Percentiles rank a stretch among this genome's conserved stretches.
These are phyloP conservation scores for Arthrobotrys iridis DNA, from an alignment of 2,329 filamentous ascomycete genomes.

Conservation along the genomic window DNA sequence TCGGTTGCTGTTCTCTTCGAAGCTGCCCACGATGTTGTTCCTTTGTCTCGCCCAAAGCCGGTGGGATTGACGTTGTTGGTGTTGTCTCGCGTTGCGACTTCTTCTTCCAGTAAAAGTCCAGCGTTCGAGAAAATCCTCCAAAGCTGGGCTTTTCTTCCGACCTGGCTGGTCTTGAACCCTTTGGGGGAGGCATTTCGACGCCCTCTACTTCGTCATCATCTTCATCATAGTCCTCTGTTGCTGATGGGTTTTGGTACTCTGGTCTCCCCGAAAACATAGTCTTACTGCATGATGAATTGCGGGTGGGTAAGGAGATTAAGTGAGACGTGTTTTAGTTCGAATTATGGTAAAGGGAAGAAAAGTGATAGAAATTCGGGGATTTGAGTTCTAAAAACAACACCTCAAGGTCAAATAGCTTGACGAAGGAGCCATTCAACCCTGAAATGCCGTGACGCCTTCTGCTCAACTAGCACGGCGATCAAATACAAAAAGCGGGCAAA, in stretches of 20 bases:
- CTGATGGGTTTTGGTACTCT: constrained; percentile 6
- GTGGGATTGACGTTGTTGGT: neutral
- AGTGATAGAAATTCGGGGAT: neutral
- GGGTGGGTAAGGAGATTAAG: neutral
- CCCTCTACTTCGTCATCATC: constrained; percentile 25
- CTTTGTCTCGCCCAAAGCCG: neutral
- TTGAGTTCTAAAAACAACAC: constrained; percentile 13
- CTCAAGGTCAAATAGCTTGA: too few relatives aligned
- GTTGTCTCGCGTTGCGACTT: constrained; percentile 14
- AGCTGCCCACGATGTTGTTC: neutral
- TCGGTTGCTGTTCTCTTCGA: neutral
- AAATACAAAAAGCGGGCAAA: too few relatives aligned
- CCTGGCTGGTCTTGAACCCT: neutral
- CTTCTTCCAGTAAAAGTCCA: constrained; percentile 25
- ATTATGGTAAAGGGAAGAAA: neutral
- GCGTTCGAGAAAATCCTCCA: constrained; percentile 16
- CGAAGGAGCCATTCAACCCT: too few relatives aligned
- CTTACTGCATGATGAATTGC: constrained; percentile 4
- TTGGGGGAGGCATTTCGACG: constrained; percentile 6
- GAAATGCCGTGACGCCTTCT: too few relatives aligned
- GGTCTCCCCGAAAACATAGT: constrained; percentile 22
- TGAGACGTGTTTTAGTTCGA: neutral
- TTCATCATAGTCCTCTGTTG: neutral
- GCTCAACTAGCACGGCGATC: too few relatives aligned
- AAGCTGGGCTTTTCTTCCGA: neutral